Conservation (phyloP, 2,329 filamentous ascomycete species). For the Xylaria sp. region DNA sequence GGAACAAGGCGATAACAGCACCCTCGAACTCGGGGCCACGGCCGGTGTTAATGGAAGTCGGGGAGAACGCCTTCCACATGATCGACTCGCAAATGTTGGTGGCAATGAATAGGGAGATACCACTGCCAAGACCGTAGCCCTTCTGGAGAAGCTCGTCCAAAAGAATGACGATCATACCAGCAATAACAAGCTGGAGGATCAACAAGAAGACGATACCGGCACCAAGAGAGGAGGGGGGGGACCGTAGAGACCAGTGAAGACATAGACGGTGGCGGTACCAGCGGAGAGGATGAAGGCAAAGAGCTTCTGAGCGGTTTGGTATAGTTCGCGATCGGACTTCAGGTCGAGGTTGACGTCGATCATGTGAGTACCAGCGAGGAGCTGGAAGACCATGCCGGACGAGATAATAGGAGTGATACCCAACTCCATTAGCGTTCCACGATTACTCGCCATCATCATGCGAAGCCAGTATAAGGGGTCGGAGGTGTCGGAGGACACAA, state of each 20-base stretch:
- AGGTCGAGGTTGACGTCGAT: slow-evolving; percentile 99
- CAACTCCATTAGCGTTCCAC: slow-evolving; percentile 91
- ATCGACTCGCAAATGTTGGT: slow-evolving; percentile 99
- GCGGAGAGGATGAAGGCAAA: slow-evolving; percentile 97
- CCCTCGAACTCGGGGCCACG: slow-evolving; percentile 99
- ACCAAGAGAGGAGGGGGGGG: slow-evolving; percentile 94
- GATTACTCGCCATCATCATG: slow-evolving; percentile 99
- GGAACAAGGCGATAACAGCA: slow-evolving; percentile 95
- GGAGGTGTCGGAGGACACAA: slow-evolving; percentile 96
- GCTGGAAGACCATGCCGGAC: slow-evolving; percentile 99
- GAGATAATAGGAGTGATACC: slow-evolving; percentile 99
- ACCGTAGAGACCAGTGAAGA: slow-evolving; percentile 96
- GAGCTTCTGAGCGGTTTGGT: slow-evolving; percentile 99
- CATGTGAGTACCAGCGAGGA: slow-evolving; percentile 97
- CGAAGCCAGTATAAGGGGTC: slow-evolving; percentile 99
- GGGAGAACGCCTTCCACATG: slow-evolving; percentile 99
- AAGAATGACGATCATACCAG: slow-evolving; percentile 97
- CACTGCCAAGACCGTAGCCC: slow-evolving; percentile 95
- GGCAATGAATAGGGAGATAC: slow-evolving; percentile 98
- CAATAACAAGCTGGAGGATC: slow-evolving; percentile 95
- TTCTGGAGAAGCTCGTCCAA: slow-evolving; percentile 99
- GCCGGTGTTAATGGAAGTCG: slow-evolving; percentile 98
- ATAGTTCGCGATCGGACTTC: slow-evolving; percentile 98
- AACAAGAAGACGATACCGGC: slow-evolving; percentile 97
- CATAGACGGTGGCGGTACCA: slow-evolving; percentile 95